Evolutionary conservation across 2,329 filamentous ascomycete species (phyloP), one percentile per base, ranked within the genome.

Genomic region (Ceratocystis albifundus): DNA sequence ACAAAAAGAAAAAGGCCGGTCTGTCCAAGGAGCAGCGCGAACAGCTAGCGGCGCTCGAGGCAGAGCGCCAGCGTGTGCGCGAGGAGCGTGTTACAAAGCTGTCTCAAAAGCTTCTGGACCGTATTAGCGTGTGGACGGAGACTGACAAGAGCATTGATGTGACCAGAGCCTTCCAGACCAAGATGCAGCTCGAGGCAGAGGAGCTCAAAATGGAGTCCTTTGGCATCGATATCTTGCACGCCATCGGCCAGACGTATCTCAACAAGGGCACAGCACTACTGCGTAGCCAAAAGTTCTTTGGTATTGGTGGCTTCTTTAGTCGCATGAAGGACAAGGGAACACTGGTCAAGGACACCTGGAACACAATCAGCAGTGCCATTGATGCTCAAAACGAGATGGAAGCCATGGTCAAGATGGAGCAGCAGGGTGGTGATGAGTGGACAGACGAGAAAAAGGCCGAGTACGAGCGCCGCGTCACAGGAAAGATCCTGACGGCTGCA

Each of bases 131-230:
- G 53, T 97, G 92, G 93, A 96, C 94, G 4, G 94, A 99, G 80
- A 96, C 93, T 2, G 94, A 97, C 77, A 96, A 94, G 78, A 84
- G 88, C 59, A 69, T 77, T 15, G 91, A 96, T 71, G 90, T 96
- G 68, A 97, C 93, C 44, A 79, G 79, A 67, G 89, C 94, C 0
- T 99, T 97, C 80, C 87, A 92, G 75, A 90, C 93, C 74, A 96
- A 99, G 83, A 96, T 89, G 71, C 84, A 87, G 50, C 85, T 97
- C 50, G 94, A 99, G 77, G 90, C 96, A 30, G 94, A 99, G 79
- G 96, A 97, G 74, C 80, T 99, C 71, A 99, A 97, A 82, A 99
- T 99, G 90, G 94, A 99, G 78, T 95, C 89, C 0, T 99, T 99
- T 72, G 94, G 94, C 64, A 82, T 99, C 53, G 94, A 99, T 70